These are phyloP conservation scores for Pseudevernia furfuracea DNA, from an alignment of 495 filamentous ascomycete genomes.

Conservation along the genomic window DNA sequence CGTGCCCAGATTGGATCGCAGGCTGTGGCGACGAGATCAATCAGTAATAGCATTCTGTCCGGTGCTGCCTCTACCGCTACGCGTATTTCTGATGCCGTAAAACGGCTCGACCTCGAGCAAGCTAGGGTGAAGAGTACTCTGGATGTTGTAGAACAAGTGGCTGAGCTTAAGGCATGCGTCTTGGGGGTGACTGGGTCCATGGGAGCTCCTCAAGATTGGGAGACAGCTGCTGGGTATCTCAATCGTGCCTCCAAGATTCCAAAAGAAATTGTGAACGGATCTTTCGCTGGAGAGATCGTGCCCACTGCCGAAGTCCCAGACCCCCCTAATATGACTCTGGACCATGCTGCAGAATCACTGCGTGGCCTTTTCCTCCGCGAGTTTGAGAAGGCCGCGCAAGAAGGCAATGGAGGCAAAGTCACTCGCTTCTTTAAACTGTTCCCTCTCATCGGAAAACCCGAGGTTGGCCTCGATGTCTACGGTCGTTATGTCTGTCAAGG, in stretches of 20 bases:
- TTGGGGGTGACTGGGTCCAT: conserved; percentile 92
- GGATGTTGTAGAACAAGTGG: conserved; percentile 88
- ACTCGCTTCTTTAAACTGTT: conserved; percentile 98
- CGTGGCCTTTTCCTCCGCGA: conserved; percentile 86
- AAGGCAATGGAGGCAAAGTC: conserved; percentile 75
- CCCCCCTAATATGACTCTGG: conserved; percentile 76
- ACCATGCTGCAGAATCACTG: conserved; percentile 76
- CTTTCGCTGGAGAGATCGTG: conserved; percentile 89
- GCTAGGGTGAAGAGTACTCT: conserved; percentile 81
- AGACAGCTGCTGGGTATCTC: conserved; percentile 85
- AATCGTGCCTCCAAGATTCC: conserved; percentile 75
- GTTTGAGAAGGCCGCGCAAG: conserved; percentile 85
- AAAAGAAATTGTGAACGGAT: conserved; percentile 64
- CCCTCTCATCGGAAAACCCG: conserved; percentile 82
- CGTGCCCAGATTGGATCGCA: conserved; percentile 84
- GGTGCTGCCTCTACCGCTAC: conserved; percentile 77
- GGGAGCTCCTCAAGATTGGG: conserved; percentile 98
- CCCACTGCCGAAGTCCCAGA: conserved; percentile 94
- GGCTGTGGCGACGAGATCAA: conserved; percentile 69
- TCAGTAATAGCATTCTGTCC: conserved; percentile 83
- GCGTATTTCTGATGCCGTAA: conserved; percentile 77
- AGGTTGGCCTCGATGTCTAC: conserved; percentile 89
- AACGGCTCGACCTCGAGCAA: conserved; percentile 81
- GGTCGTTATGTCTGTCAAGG: conserved; percentile 92
- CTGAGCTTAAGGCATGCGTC: conserved; percentile 91